phyloP scores from a whole-genome alignment of 805 yeast genomes.

The Saccharomyces paradoxus region DNA sequence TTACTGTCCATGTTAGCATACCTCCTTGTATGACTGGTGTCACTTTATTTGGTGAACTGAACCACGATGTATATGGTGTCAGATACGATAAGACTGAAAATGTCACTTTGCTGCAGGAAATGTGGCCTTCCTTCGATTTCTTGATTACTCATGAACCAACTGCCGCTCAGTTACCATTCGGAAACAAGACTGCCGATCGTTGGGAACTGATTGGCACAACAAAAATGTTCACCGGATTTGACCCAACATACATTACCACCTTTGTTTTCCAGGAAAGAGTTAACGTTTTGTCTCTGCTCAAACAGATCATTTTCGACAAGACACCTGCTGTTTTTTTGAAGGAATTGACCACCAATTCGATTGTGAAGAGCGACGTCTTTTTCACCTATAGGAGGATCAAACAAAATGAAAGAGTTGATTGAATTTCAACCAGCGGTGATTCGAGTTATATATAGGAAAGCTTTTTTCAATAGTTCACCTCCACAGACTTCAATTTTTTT shows the following conservation, averaged over 20 bases:
- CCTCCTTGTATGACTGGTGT: constrained; percentile 85
- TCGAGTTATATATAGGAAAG: background rate
- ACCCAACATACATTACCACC: constrained; percentile 18
- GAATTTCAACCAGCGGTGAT: background rate
- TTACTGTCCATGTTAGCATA: constrained; percentile 63
- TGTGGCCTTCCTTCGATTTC: constrained; percentile 46
- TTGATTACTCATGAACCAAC: constrained; percentile 34
- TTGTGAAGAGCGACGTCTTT: constrained; percentile 19
- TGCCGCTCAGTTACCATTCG: constrained; percentile 12
- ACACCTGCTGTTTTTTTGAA: constrained; percentile 4
- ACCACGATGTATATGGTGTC: constrained; percentile 27
- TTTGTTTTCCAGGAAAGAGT: constrained; percentile 12
- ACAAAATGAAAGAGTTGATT: background rate
- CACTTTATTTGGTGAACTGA: constrained; percentile 62
- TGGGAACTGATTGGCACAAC: constrained; percentile 40
- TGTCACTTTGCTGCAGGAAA: constrained; percentile 25
- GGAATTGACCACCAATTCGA: constrained; percentile 4
- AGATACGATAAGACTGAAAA: constrained; percentile 74
- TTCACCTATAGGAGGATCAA: constrained; percentile 25
- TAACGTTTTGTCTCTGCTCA: constrained; percentile 10
- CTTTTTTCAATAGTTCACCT: background rate
- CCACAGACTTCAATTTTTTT: background rate
- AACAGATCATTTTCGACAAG: constrained; percentile 4
- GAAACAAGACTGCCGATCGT: constrained; percentile 17
- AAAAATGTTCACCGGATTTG: constrained; percentile 37